Percentiles rank a stretch among this genome's conserved stretches.
Evolutionary conservation across 2,329 filamentous ascomycete species (phyloP).

Genomic region (Diplodia corticola): DNA sequence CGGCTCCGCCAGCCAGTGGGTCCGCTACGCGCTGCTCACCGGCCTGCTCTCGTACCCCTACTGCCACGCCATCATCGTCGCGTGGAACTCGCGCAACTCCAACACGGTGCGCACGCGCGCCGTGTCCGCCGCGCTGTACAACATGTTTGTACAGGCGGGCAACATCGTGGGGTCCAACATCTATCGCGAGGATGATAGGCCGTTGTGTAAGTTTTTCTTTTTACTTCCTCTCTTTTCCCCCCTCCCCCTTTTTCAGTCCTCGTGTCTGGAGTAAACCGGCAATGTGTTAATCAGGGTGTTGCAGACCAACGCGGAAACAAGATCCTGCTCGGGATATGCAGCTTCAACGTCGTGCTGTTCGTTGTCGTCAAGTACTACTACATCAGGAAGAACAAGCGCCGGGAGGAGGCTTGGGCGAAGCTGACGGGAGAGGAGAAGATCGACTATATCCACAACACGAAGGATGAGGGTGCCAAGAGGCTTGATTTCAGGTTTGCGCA

Average conservation of each 20-base stretch:
- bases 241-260: too few relatives aligned
- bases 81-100: conserved; percentile 51
- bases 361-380: conserved; percentile 43
- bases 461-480: conserved; percentile 35
- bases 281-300: not conserved
- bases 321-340: conserved; percentile 36
- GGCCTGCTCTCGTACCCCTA: conserved; percentile 52
- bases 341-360: conserved; percentile 37
- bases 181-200: conserved; percentile 58
- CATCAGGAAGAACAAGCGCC: conserved; percentile 41
- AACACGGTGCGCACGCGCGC: conserved; percentile 53
- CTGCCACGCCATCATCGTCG: conserved; percentile 51
- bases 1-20: conserved; percentile 43
- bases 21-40: conserved; percentile 43
- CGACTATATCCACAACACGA: conserved; percentile 33
- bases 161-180: conserved; percentile 52
- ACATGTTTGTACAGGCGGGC: conserved; percentile 51
- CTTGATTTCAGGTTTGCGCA: conserved; percentile 36
- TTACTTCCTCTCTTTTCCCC: not conserved
- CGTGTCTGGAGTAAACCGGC: too few relatives aligned
- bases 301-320: conserved; percentile 38
- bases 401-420: conserved; percentile 3
- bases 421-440: conserved; percentile 31
- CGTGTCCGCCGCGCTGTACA: conserved; percentile 53
- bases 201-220: conserved; percentile 40